These are phyloP conservation scores for Parmelia sp. DNA, from an alignment of 495 filamentous ascomycete genomes.

Conservation along the genomic window DNA sequence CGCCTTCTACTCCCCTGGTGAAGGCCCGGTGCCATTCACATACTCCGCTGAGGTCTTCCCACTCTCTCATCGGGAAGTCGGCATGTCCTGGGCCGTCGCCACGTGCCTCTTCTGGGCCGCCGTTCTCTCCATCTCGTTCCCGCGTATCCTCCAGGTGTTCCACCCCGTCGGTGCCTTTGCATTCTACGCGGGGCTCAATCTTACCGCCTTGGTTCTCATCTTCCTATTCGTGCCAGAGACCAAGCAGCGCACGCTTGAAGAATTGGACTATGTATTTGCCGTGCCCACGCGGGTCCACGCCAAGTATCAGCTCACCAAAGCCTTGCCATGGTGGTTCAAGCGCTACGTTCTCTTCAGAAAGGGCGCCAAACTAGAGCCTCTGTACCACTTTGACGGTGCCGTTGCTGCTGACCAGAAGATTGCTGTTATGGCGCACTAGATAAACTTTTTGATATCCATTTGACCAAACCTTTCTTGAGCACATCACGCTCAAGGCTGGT, in stretches of 20 bases:
- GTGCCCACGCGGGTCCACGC: conserved; percentile 60
- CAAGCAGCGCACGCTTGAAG: conserved; percentile 73
- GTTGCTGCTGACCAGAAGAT: conserved; percentile 22
- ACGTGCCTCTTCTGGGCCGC: conserved; percentile 70
- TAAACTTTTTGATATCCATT: not conserved
- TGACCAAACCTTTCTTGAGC: not conserved
- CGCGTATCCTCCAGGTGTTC: conserved; percentile 54
- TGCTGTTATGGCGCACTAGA: conserved; percentile 16
- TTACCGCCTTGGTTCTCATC: conserved; percentile 62
- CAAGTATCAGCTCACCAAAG: conserved; percentile 56
- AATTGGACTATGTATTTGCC: conserved; percentile 78
- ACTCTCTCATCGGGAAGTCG: conserved; percentile 65
- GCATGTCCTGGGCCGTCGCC: conserved; percentile 71
- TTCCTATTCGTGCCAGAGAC: conserved; percentile 74
- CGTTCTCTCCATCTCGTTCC: conserved; percentile 63
- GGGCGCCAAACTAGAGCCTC: conserved; percentile 48
- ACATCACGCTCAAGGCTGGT: not conserved
- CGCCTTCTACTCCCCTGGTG: conserved; percentile 62
- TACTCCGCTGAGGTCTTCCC: conserved; percentile 80
- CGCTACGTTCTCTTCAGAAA: conserved; percentile 56
- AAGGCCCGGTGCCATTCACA: conserved; percentile 66
- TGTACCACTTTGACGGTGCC: conserved; percentile 55
- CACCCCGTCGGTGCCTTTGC: conserved; percentile 49
- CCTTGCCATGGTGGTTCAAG: conserved; percentile 64
- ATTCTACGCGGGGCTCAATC: conserved; percentile 63